Conservation (phyloP, 805 yeast species). For the Suhomyces sp. region DNA sequence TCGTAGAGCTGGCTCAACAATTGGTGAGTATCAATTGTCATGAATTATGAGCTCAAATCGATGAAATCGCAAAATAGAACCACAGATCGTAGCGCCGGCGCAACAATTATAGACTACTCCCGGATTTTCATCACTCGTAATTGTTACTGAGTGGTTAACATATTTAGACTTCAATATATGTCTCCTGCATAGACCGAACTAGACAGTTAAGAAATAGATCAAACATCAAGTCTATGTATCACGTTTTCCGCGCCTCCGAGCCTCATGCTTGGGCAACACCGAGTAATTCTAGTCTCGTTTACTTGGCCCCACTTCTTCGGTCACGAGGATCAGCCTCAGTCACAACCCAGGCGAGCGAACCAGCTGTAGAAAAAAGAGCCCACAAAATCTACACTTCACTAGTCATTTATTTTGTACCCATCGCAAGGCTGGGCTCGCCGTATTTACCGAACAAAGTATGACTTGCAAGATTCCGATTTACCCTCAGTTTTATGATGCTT, state of each 20-base stretch:
- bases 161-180: not conserved
- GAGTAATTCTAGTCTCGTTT: not conserved
- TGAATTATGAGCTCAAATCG: not conserved
- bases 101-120: not conserved
- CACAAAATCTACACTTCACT: not conserved
- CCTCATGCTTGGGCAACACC: not conserved
- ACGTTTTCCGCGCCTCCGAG: not conserved
- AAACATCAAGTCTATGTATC: not conserved
- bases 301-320: not conserved
- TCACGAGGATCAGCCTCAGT: not conserved
- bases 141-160: not conserved
- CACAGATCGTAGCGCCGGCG: not conserved
- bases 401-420: not conserved
- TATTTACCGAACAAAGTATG: not conserved
- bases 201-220: not conserved
- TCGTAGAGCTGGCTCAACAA: not conserved
- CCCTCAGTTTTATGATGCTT: not conserved
- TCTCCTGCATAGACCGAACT: not conserved
- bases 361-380: not conserved
- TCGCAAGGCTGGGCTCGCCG: not conserved
- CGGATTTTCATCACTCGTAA: not conserved
- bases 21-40: not conserved
- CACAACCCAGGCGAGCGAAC: not conserved
- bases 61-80: not conserved
- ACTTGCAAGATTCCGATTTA: not conserved